Conservation (phyloP, 208 protist species). For the Trypanosomatidae sp. region DNA sequence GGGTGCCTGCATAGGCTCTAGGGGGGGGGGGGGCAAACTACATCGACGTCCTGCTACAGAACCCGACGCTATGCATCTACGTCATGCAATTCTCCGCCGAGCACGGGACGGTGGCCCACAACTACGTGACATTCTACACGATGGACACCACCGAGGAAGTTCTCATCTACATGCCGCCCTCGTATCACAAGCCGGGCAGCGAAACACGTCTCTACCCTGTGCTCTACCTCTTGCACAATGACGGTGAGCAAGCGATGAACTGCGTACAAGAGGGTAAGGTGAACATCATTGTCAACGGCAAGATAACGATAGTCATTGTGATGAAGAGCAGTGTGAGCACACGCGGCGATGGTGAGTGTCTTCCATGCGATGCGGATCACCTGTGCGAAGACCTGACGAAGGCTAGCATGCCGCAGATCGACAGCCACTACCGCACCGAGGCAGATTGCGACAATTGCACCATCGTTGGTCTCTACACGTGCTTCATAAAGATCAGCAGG, state of each 20-base stretch:
- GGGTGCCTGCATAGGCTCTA: constrained; percentile 16
- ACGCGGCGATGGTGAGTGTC: background rate
- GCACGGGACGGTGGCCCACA: constrained; percentile 28
- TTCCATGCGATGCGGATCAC: constrained; percentile 1
- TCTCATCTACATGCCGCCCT: constrained; percentile 35
- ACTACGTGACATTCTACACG: constrained; percentile 19
- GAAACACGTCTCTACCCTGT: constrained; percentile 34
- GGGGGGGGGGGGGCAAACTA: constrained; percentile 30
- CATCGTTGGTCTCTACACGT: constrained; percentile 36
- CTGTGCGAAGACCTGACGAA: constrained; percentile 22
- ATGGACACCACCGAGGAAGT: constrained; percentile 28
- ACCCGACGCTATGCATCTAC: constrained; percentile 7
- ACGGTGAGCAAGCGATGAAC: constrained; percentile 27
- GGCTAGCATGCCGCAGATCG: constrained; percentile 37
- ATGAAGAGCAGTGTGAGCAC: constrained; percentile 5
- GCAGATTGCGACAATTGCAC: constrained; percentile 25
- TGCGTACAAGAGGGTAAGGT: constrained; percentile 29
- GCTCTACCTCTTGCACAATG: constrained; percentile 38
- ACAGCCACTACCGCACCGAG: constrained; percentile 27
- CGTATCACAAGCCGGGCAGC: constrained; percentile 24
- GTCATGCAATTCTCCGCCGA: constrained; percentile 5
- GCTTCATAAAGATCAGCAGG: constrained; percentile 26
- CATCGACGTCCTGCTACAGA: constrained; percentile 33
- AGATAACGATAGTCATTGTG: constrained; percentile 8
- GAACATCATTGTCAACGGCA: constrained; percentile 29